Percentiles rank a stretch among this genome's conserved stretches.
Conservation (phyloP, 1,284 basidiomycete genomes). For the Fistulinella staudtii region DNA sequence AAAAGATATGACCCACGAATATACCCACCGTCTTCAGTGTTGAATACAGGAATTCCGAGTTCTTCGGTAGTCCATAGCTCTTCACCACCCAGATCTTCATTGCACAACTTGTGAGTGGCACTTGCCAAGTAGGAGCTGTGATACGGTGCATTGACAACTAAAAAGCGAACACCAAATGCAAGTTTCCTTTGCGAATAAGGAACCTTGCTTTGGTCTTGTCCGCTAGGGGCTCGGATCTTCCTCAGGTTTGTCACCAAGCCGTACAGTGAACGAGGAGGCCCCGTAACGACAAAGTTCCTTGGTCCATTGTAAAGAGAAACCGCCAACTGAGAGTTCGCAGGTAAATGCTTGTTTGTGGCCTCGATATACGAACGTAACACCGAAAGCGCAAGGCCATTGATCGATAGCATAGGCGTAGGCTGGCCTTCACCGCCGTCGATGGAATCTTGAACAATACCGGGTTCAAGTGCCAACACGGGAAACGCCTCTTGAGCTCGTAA, state of each 20-base stretch:
- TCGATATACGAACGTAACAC: conserved; percentile 81
- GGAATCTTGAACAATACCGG: conserved; percentile 82
- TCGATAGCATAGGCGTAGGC: conserved; percentile 91
- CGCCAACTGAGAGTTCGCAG: conserved; percentile 72
- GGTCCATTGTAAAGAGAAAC: conserved; percentile 93
- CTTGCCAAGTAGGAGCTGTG: conserved; percentile 86
- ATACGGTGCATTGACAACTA: conserved; percentile 93
- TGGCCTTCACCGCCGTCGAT: conserved; percentile 90
- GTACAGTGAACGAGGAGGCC: conserved; percentile 88
- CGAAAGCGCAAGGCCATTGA: conserved; percentile 79
- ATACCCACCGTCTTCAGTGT: conserved; percentile 84
- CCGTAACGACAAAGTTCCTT: conserved; percentile 90
- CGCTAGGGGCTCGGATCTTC: conserved; percentile 83
- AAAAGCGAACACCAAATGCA: conserved; percentile 89
- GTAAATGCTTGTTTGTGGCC: conserved; percentile 86
- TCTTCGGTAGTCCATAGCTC: conserved; percentile 80
- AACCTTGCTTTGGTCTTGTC: conserved; percentile 90
- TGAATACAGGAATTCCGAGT: conserved; percentile 81
- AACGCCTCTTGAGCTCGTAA: conserved; percentile 92
- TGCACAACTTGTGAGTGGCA: conserved; percentile 71
- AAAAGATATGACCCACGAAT: conserved; percentile 4
- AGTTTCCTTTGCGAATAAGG: conserved; percentile 95
- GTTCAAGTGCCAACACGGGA: conserved; percentile 90
- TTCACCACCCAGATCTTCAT: conserved; percentile 71
- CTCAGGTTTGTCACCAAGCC: conserved; percentile 90